A percentile compares a stretch with the other conserved stretches of the same genome.
phyloP scores from a whole-genome alignment of 495 filamentous ascomycete genomes.

The Xylaria nigripes region DNA sequence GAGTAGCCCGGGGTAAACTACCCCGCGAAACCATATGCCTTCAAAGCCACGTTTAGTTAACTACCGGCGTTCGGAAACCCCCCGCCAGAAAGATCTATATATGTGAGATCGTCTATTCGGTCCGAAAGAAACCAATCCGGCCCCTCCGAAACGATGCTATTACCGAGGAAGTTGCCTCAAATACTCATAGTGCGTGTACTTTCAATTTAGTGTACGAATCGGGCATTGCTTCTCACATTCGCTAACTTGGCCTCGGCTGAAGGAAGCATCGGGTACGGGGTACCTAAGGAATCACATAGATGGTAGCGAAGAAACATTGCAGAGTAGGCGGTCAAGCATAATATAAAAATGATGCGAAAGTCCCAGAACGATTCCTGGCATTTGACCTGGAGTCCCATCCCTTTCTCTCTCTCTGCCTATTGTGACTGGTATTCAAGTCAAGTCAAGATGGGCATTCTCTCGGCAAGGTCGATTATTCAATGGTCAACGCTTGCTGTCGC shows the following conservation, averaged over 20 bases:
- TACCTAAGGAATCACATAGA: background rate
- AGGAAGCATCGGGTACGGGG: background rate
- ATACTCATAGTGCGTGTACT: too few relatives aligned
- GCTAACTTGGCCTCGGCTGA: background rate
- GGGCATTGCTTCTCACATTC: background rate
- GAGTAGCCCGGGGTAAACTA: too few relatives aligned
- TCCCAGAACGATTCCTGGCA: background rate
- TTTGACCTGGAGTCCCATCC: background rate
- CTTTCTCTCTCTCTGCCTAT: background rate
- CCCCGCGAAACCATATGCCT: too few relatives aligned
- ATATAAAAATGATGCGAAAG: background rate
- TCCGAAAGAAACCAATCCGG: slow-evolving; percentile 2
- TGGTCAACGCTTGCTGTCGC: slow-evolving; percentile 7
- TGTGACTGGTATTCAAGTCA: background rate
- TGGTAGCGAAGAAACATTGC: background rate
- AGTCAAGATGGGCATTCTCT: slow-evolving; percentile 7
- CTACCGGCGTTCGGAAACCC: too few relatives aligned
- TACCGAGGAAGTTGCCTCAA: background rate
- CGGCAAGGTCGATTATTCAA: slow-evolving; percentile 1
- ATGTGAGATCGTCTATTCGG: slow-evolving; percentile 9
- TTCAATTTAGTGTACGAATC: too few relatives aligned
- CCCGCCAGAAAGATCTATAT: too few relatives aligned
- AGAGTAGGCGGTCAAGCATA: too few relatives aligned
- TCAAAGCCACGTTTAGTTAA: too few relatives aligned
- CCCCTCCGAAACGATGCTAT: background rate